phyloP scores from a whole-genome alignment of 495 filamentous ascomycete genomes.

The Annulohypoxylon nitens region DNA sequence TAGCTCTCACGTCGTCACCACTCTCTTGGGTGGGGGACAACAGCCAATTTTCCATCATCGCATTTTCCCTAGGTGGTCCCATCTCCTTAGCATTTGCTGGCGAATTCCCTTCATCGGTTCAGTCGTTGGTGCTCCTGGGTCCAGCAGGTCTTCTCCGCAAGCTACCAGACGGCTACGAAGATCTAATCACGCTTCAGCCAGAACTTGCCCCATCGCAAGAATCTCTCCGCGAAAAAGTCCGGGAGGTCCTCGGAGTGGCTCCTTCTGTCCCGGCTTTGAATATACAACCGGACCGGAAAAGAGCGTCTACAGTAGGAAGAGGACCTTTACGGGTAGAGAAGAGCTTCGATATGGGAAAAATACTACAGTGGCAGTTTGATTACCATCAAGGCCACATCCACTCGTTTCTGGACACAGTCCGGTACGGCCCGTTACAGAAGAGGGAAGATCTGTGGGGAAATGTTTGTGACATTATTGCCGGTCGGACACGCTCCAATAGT shows the following conservation, averaged over 20 bases:
- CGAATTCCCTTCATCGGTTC: slow-evolving; percentile 74
- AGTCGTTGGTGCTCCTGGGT: slow-evolving; percentile 77
- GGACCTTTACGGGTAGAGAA: slow-evolving; percentile 32
- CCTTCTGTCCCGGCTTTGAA: slow-evolving; percentile 27
- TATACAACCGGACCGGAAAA: slow-evolving; percentile 22
- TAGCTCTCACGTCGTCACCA: slow-evolving; percentile 75
- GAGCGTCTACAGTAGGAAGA: slow-evolving; percentile 4
- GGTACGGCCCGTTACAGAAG: slow-evolving; percentile 43
- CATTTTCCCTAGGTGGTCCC: slow-evolving; percentile 86
- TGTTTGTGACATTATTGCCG: slow-evolving; percentile 45
- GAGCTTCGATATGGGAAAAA: slow-evolving; percentile 34
- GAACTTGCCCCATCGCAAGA: slow-evolving; percentile 29
- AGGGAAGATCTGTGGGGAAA: slow-evolving; percentile 46
- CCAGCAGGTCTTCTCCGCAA: slow-evolving; percentile 76
- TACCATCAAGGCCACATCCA: slow-evolving; percentile 49
- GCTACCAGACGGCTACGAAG: slow-evolving; percentile 39
- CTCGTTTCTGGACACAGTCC: slow-evolving; percentile 49
- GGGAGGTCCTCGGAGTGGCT: slow-evolving; percentile 31
- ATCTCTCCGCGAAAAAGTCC: slow-evolving; percentile 36
- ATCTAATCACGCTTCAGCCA: slow-evolving; percentile 35
- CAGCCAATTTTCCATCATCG: slow-evolving; percentile 75
- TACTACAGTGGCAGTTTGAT: slow-evolving; percentile 53
- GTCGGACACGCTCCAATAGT: slow-evolving; percentile 30
- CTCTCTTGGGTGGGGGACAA: slow-evolving; percentile 72
- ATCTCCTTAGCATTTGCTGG: slow-evolving; percentile 78